Base-by-base conservation (phyloP, 345 rosid genomes). In the Lagerstroemia speciosa region DNA sequence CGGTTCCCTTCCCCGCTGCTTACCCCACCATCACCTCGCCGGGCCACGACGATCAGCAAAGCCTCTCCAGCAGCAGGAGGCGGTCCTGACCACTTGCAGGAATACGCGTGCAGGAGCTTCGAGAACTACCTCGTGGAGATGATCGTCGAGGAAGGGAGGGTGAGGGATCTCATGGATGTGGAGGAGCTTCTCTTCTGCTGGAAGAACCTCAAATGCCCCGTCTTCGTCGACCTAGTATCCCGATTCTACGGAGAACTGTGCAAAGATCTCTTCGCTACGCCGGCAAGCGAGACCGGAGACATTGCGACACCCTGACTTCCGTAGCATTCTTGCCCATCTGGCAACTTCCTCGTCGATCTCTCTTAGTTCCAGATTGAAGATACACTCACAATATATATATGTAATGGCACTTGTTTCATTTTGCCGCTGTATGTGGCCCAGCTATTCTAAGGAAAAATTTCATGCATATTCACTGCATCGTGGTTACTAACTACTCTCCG, bases 231-330 rank as follows among this genome's bases (percentile, higher is more conserved):
- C 77, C 71, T 93, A 67, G 97, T 90, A 40, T 81, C 87, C 58
- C 77, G 85, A 73, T 90, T 90, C 83, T 87, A 90, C 34, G 94
- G 88, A 19, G 98, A 92, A 75, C 83, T 88, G n/a, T 92, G 96
- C 73, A 85, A 76, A 77, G 88, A 83, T 67, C 74, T 81, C 77
- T 85, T 87, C 67, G 74, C 78, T 15, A 55, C 81, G 2, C 64
- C 64, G 0, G 53, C 19, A 3, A 40, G 57, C 31, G 69, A 67
- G 29, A 0, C 31, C 30, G 69, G 19, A 34, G 69, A 22, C 26
- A 2, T 3, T 48, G 40, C 61, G 0, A 52, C 58, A 1, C 6
- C 27, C 58, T 24, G 55, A 48, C 3, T 20, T 24, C 55, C 3
- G n/a, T 48, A 19, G 55, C 2, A 24, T 19, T 48, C 55, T 19